Evolutionary conservation across 306 rosid species (phyloP), one percentile per base, ranked within the genome.

Genomic region (Neltuma alba): DNA sequence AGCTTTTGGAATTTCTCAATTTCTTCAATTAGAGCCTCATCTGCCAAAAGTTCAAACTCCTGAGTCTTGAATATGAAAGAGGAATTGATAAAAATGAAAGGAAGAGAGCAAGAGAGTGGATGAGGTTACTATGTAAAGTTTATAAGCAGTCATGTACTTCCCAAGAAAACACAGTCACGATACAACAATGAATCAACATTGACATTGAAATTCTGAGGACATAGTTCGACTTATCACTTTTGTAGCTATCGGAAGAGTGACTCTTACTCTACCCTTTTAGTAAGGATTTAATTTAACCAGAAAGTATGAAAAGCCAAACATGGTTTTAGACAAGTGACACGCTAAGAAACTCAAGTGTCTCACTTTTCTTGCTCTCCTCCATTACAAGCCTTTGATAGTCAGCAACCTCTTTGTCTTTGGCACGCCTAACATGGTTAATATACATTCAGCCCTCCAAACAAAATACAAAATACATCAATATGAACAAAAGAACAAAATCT

Each of bases 321-420:
- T 38, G 68, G 6, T 64, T 82, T 82, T 57, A 33, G 61, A 40
- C 74, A 74, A 8, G n/a, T 27, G n/a, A 72, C 64, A 50, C 20
- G 70, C 48, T 55, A 60, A 27, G 69, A 74, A 37, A 45, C 44
- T 9, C 20, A 62, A 64, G 45, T 28, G 44, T 31, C 97, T 89
- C 86, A 94, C 98, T 89, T 85, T 87, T 92, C 76, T 72, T 83
- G 75, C 52, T 85, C 81, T 88, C 92, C 58, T 89, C 97, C 85
- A 79, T 64, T 45, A 87, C 79, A 74, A 40, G 83, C 66, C 60
- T 89, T 82, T 89, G 91, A 83, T 86, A 88, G 44, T 89, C 91
- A 7, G 74, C 72, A 50, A 85, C 77, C 68, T 87, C 85, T 71
- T 87, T 86, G 78, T 88, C 89, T 52, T 82, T 81, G 58, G 87